A percentile compares a stretch with the other conserved stretches of the same genome.
phyloP scores from a whole-genome alignment of 2,329 filamentous ascomycete genomes.

The Hymenotorrendiella dingleyae region DNA sequence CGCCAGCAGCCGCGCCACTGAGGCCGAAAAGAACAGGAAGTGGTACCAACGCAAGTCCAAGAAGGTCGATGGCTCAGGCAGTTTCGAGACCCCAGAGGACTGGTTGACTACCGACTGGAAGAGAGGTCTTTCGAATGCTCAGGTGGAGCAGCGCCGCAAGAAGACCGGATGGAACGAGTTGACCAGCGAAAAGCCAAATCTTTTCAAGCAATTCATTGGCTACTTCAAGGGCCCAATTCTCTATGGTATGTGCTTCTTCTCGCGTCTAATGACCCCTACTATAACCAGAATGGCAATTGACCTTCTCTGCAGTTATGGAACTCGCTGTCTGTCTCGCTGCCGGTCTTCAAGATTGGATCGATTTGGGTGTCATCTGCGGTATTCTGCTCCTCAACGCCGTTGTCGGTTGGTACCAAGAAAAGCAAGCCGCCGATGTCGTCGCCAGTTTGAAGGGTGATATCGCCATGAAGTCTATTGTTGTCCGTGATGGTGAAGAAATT shows the following conservation, averaged over 20 bases:
- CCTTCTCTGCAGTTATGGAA: conserved; percentile 58
- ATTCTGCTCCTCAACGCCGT: conserved; percentile 70
- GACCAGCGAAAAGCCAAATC: conserved; percentile 67
- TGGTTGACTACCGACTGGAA: conserved; percentile 65
- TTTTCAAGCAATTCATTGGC: conserved; percentile 67
- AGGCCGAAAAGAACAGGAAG: conserved; percentile 42
- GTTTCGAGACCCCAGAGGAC: conserved; percentile 48
- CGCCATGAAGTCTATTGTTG: conserved; percentile 64
- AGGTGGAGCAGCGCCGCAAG: conserved; percentile 61
- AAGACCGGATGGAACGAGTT: conserved; percentile 67
- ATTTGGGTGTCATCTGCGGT: conserved; percentile 72
- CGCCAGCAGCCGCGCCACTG: conserved; percentile 37
- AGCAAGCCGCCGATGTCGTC: conserved; percentile 73
- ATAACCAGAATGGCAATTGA: conserved; percentile 11
- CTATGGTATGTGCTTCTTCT: conserved; percentile 59
- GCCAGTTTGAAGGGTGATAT: conserved; percentile 72
- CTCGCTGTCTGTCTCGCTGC: conserved; percentile 66
- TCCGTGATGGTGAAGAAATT: conserved; percentile 62
- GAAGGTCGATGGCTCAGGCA: conserved; percentile 31
- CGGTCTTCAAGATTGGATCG: conserved; percentile 70
- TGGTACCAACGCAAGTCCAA: conserved; percentile 54
- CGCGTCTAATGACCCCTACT: not conserved
- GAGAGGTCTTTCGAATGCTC: conserved; percentile 50
- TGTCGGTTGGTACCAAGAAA: conserved; percentile 77
- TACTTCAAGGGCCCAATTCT: conserved; percentile 74